These are phyloP conservation scores for Populus euphratica DNA, from an alignment of 345 rosid genomes.

Conservation along the genomic window DNA sequence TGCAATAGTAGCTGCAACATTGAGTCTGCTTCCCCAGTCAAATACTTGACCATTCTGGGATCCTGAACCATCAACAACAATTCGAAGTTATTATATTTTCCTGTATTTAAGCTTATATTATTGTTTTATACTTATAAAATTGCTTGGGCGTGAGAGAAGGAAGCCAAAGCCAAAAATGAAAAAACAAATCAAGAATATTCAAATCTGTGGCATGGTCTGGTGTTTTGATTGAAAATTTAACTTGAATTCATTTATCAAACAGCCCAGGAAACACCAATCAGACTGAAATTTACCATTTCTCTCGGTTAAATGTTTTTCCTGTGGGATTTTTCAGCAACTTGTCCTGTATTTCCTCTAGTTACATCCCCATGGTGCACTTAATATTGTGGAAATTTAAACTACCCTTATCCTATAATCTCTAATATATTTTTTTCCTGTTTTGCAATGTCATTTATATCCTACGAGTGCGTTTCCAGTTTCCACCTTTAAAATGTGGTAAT, in stretches of 20 bases:
- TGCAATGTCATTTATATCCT: background rate
- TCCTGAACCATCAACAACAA: conserved; percentile 29
- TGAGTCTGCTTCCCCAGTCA: conserved; percentile 53
- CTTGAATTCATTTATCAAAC: too few relatives aligned
- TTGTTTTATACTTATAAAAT: too few relatives aligned
- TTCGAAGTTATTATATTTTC: background rate
- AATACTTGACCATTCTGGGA: conserved; percentile 32
- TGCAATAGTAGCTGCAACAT: conserved; percentile 36
- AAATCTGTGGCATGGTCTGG: too few relatives aligned
- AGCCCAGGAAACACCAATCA: background rate
- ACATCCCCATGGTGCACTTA: background rate
- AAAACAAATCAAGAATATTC: too few relatives aligned
- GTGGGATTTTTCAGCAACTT: background rate
- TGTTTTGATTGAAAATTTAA: too few relatives aligned
- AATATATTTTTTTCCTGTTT: too few relatives aligned
- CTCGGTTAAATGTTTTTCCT: background rate
- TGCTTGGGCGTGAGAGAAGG: too few relatives aligned
- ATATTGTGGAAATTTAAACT: background rate
- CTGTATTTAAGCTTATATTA: too few relatives aligned
- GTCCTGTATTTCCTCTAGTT: background rate
- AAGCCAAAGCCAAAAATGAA: too few relatives aligned
- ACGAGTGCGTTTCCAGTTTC: background rate
- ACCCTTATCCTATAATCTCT: background rate
- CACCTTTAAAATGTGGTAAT: background rate
- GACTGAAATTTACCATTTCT: background rate